Evolutionary conservation across 768 basidiomycete genomes (phyloP).

Genomic region (Auriscalpium microsporum): DNA sequence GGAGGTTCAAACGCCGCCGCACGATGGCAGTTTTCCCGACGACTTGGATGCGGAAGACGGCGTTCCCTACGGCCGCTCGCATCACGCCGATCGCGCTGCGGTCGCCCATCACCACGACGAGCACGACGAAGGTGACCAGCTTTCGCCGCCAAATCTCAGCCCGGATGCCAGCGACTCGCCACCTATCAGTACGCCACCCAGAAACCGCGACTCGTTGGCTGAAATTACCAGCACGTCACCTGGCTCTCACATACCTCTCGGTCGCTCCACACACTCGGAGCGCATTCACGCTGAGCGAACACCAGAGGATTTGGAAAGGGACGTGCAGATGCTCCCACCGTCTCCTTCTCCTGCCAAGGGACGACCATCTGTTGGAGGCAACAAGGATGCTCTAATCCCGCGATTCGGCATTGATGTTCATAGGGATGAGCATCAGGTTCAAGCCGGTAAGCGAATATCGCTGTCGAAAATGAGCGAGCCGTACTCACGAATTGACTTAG

Average conservation of each 20-base stretch:
- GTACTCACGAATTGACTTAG: slow-evolving; percentile 6
- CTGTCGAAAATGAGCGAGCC: not conserved
- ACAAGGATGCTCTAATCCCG: slow-evolving; percentile 27
- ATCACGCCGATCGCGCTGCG: slow-evolving; percentile 47
- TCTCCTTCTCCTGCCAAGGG: slow-evolving; percentile 39
- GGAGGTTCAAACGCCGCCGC: slow-evolving; percentile 35
- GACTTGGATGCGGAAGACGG: slow-evolving; percentile 59
- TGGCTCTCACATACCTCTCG: slow-evolving; percentile 26
- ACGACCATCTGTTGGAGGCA: slow-evolving; percentile 9
- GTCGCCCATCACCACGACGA: slow-evolving; percentile 30
- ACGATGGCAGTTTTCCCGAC: slow-evolving; percentile 33
- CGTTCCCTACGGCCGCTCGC: slow-evolving; percentile 53
- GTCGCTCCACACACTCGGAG: slow-evolving; percentile 33
- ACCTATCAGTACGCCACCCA: slow-evolving; percentile 4
- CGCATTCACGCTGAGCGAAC: slow-evolving; percentile 17
- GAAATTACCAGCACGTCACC: slow-evolving; percentile 6
- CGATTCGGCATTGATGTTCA: slow-evolving; percentile 23
- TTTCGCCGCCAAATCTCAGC: slow-evolving; percentile 13
- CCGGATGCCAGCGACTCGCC: no score
- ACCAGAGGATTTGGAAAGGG: slow-evolving; percentile 27
- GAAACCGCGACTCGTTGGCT: not conserved
- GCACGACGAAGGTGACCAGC: slow-evolving; percentile 9
- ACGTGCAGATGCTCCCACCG: slow-evolving; percentile 38
- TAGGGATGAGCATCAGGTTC: not conserved
- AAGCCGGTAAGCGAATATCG: slow-evolving; percentile 1